phyloP scores from a whole-genome alignment of 1,284 basidiomycete species.

The Exobasidium rhododendri region DNA sequence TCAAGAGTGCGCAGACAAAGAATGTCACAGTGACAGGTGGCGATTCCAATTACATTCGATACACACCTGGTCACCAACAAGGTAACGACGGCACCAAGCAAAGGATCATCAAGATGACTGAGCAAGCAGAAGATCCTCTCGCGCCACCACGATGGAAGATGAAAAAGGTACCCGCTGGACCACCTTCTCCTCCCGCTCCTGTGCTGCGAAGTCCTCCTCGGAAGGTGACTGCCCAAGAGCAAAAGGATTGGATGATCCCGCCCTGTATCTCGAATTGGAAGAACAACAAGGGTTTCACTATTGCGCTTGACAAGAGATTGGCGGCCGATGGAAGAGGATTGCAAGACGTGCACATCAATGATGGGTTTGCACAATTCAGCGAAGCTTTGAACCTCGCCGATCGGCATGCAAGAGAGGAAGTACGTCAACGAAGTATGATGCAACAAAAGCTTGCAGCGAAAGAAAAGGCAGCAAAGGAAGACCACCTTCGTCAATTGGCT shows the following conservation, averaged over 20 bases:
- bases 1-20: slow-evolving; percentile 87
- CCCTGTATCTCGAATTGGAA: slow-evolving; percentile 99
- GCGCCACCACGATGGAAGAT: slow-evolving; percentile 97
- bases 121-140: slow-evolving; percentile 81
- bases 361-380: slow-evolving; percentile 98
- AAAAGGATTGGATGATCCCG: slow-evolving; percentile 99
- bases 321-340: slow-evolving; percentile 95
- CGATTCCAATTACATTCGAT: slow-evolving; percentile 83
- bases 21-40: slow-evolving; percentile 57
- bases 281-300: slow-evolving; percentile 99
- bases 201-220: slow-evolving; percentile 91
- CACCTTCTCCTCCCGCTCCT: slow-evolving; percentile 94
- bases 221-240: slow-evolving; percentile 91
- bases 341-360: slow-evolving; percentile 98
- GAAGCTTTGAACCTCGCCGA: slow-evolving; percentile 96
- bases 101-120: slow-evolving; percentile 95
- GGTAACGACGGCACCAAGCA: slow-evolving; percentile 68
- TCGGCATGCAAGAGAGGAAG: slow-evolving; percentile 94
- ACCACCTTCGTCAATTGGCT: slow-evolving; percentile 86
- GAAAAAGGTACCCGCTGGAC: slow-evolving; percentile 94
- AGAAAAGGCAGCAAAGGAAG: slow-evolving; percentile 95
- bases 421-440: slow-evolving; percentile 91
- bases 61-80: slow-evolving; percentile 76
- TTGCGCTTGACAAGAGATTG: slow-evolving; percentile 94
- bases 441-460: slow-evolving; percentile 97